Base-by-base conservation (phyloP, 1,284 basidiomycete genomes). In the Ceratorhiza oryzae-sativae region DNA sequence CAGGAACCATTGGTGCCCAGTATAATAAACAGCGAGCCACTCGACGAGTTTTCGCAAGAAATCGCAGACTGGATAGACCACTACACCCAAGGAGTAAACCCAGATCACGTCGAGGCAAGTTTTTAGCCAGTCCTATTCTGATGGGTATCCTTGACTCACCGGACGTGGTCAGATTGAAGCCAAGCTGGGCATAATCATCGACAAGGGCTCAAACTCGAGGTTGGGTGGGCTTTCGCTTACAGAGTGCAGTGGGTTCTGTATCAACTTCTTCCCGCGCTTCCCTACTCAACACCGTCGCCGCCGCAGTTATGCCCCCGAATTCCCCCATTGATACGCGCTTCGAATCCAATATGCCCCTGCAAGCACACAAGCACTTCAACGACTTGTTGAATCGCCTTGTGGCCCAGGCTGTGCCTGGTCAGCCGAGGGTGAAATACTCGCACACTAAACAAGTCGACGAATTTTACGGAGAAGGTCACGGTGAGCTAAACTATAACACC, bases 21-120 rank as follows among this genome's bases (percentile, higher is more conserved):
- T 23, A 94, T 98, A 76, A 90, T 98, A 53, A 94, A 93, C 71
- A 89, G 96, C 60, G 93, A 96, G 77, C 95, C 97, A 1, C 83
- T 95, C 46, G 96, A 98, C 81, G 96, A 98, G 79, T 96, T 98
- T 79, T 94, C 95, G 73, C 87, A 87, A 77, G 90, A 93, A 77
- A 86, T 99, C 56, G 95, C 93, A 27, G 94, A 98, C 80, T 99
- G 95, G 81, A 84, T 98, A 48, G 80, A 84, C 80, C 74, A 77
- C 1, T 76, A 78, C 41, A 80, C 81, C 20, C 76, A 77, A 2
- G 82, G 80, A 0, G 74, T 78, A 70, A 70, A 70, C 30, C 65
- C 65, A n/a, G 74, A 78, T 2, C 79, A 85, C 74, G 79, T 87
- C 73, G 86, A 87, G 80, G 84, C 84, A 72, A 71, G 83, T 74